Conservation (phyloP, 805 yeast genomes). For the Hanseniaspora guilliermondii region DNA sequence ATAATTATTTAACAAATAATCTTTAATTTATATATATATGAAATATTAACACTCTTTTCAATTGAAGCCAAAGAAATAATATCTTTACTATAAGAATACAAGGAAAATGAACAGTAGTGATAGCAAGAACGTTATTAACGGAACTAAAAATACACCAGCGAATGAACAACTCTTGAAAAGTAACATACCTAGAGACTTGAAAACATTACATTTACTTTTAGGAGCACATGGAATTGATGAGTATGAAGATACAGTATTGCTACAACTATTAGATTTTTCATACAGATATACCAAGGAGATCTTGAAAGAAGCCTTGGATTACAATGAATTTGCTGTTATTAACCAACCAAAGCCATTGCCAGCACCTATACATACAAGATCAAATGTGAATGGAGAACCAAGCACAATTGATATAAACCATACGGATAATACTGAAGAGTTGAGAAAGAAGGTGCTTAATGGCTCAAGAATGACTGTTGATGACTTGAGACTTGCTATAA, state of each 20-base stretch:
- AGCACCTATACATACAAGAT: constrained; percentile 11
- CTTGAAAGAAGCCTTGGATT: constrained; percentile 76
- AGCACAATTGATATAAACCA: not conserved
- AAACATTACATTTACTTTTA: constrained; percentile 74
- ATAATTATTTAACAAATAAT: too few relatives aligned
- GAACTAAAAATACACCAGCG: constrained; percentile 11
- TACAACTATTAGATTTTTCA: constrained; percentile 95
- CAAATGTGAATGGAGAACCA: constrained; percentile 4
- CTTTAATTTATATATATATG: too few relatives aligned
- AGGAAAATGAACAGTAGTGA: constrained; percentile 1
- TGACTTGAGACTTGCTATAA: constrained; percentile 82
- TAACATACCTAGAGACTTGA: constrained; percentile 68
- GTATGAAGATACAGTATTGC: constrained; percentile 90
- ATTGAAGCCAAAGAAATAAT: too few relatives aligned
- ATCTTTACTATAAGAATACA: not conserved
- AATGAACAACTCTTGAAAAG: constrained; percentile 24
- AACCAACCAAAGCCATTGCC: constrained; percentile 17
- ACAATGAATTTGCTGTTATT: constrained; percentile 64
- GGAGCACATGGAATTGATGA: constrained; percentile 87
- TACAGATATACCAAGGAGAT: constrained; percentile 76
- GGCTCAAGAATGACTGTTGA: constrained; percentile 58
- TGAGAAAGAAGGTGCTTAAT: constrained; percentile 21
- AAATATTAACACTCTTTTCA: too few relatives aligned
- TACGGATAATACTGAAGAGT: not conserved
- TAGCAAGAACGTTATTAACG: constrained; percentile 5